Evolutionary conservation across 179 eudicot genomes (phyloP).

Genomic region (Drosera spatulata): DNA sequence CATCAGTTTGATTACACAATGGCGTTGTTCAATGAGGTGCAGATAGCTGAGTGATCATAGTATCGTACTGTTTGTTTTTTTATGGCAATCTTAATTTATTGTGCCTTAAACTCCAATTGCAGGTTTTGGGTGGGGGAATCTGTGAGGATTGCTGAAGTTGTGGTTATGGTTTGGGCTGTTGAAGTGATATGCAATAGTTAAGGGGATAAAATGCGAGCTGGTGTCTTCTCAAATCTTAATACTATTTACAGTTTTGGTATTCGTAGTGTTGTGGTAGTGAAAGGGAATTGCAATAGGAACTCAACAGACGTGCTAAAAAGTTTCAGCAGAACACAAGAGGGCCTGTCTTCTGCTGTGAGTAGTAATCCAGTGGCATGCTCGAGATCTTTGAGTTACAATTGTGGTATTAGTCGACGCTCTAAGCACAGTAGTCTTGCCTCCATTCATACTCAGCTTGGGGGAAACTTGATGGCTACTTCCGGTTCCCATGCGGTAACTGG

Average conservation of each 20-base stretch:
- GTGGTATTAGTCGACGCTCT: too few relatives aligned
- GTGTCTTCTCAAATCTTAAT: constrained; percentile 23
- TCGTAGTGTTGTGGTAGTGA: constrained; percentile 8
- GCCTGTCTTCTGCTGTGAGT: constrained; percentile 1
- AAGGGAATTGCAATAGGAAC: constrained; percentile 4
- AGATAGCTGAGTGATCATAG: too few relatives aligned
- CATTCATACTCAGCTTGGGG: constrained; percentile 1
- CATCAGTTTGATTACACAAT: too few relatives aligned
- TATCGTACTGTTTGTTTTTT: too few relatives aligned
- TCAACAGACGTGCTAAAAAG: constrained; percentile 4
- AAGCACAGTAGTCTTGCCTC: too few relatives aligned
- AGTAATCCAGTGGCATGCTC: constrained; percentile 7
- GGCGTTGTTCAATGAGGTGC: too few relatives aligned
- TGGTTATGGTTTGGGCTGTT: too few relatives aligned
- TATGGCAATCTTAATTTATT: too few relatives aligned
- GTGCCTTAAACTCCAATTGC: too few relatives aligned
- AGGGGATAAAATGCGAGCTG: constrained; percentile 25
- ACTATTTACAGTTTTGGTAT: constrained; percentile 15
- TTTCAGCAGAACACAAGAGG: neutral
- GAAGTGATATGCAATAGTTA: neutral
- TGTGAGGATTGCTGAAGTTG: too few relatives aligned
- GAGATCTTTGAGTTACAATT: constrained; percentile 5
- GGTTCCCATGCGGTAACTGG: constrained; percentile 20
- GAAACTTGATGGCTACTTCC: constrained; percentile 27
- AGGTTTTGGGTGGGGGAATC: too few relatives aligned